Conservation (phyloP, 306 rosid genomes). For the Quillaja saponaria region DNA sequence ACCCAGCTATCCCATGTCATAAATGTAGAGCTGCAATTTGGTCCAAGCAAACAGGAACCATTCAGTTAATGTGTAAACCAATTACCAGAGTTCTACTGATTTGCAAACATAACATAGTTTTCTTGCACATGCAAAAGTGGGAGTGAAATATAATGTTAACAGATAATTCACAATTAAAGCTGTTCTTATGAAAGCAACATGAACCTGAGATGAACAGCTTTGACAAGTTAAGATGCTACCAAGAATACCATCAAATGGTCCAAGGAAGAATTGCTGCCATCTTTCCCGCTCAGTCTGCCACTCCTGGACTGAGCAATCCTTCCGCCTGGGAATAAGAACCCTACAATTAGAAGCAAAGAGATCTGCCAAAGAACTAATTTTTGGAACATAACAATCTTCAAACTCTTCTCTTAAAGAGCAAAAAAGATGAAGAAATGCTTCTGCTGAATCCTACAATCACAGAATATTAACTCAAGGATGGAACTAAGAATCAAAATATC, state of each 20-base stretch:
- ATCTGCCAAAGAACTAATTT: slow-evolving; percentile 60
- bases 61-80: not conserved
- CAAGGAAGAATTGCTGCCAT: slow-evolving; percentile 72
- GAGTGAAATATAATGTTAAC: too few relatives aligned
- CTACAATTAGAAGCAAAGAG: slow-evolving; percentile 56
- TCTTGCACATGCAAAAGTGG: too few relatives aligned
- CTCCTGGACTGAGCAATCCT: too few relatives aligned
- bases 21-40: slow-evolving; percentile 16
- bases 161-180: not conserved
- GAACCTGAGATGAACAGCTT: slow-evolving; percentile 86
- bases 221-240: slow-evolving; percentile 81
- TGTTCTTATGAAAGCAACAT: slow-evolving; percentile 25
- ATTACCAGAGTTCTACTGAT: not conserved
- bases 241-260: slow-evolving; percentile 93
- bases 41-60: slow-evolving; percentile 17
- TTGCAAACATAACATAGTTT: too few relatives aligned
- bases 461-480: slow-evolving; percentile 12
- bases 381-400: slow-evolving; percentile 62
- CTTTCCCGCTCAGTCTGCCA: slow-evolving; percentile 59
- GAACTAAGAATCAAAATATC: slow-evolving; percentile 24
- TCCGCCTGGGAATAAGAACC: slow-evolving; percentile 55
- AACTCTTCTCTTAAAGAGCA: slow-evolving; percentile 78
- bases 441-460: slow-evolving; percentile 86
- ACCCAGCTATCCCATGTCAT: slow-evolving; percentile 14
- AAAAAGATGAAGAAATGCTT: slow-evolving; percentile 83